These are phyloP conservation scores for Sphaerosporella brunnea DNA, from an alignment of 495 filamentous ascomycete species.

Conservation along the genomic window DNA sequence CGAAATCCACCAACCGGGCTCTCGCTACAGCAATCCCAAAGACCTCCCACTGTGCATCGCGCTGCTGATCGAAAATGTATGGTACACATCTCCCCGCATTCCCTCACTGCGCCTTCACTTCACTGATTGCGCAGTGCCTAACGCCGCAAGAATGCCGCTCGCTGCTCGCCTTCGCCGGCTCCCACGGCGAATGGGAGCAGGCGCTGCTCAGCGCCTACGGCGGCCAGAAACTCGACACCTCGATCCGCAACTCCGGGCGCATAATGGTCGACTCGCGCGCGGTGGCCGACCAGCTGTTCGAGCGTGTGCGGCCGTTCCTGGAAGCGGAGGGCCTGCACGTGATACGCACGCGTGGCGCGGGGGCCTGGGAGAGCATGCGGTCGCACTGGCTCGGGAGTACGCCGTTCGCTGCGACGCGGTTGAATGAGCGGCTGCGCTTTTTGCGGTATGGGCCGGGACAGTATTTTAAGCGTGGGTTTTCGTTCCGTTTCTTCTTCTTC, in stretches of 20 bases:
- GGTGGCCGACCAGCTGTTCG: constrained; percentile 34
- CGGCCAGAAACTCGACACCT: constrained; percentile 31
- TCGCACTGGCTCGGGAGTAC: neutral
- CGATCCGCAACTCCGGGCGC: constrained; percentile 40
- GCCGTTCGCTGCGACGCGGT: constrained; percentile 5
- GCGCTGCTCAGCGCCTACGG: constrained; percentile 43
- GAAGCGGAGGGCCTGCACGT: constrained; percentile 19
- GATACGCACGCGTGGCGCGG: constrained; percentile 1
- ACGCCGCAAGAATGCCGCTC: constrained; percentile 28
- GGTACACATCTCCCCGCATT: too few relatives aligned
- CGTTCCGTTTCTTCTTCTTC: neutral
- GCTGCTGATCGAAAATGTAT: too few relatives aligned
- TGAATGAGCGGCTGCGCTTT: constrained; percentile 70
- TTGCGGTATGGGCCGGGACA: constrained; percentile 58
- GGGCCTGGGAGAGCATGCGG: neutral
- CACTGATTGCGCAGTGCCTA: constrained; percentile 29
- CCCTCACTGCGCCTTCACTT: too few relatives aligned
- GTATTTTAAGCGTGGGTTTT: constrained; percentile 48
- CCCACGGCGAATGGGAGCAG: constrained; percentile 30
- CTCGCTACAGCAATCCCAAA: too few relatives aligned
- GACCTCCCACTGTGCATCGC: too few relatives aligned
- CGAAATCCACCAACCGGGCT: too few relatives aligned
- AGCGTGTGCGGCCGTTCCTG: constrained; percentile 35
- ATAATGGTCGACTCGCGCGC: constrained; percentile 41
- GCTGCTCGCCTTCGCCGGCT: constrained; percentile 26